Base-by-base conservation (phyloP, 345 rosid species). In the Sonneratia alba region DNA sequence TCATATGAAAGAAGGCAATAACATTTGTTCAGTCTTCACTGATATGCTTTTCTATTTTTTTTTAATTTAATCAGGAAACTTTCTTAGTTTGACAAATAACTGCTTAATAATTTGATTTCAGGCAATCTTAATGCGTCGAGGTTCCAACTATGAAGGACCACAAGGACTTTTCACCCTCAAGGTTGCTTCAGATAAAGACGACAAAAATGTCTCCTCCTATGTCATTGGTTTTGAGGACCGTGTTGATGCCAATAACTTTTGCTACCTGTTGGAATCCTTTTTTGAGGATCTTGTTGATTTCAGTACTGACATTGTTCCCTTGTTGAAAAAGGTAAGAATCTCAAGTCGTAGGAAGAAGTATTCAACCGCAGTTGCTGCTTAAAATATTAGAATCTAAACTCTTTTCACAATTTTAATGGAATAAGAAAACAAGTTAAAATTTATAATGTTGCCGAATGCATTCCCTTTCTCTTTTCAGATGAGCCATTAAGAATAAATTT, bases 231-330 rank as follows among this genome's bases (percentile, higher is more conserved):
- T 93, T 57, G 92, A 93, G 84, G 90, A 88, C 75, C 90, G 70
- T 56, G 76, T 59, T 53, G 97, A 93, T 81, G 98, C 98, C 69
- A 87, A 82, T 70, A 89, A 91, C 84, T 91, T 89, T 75, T 89
- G 91, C 72, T 79, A 71, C 77, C 81, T 93, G 53, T 87, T 88
- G 12, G 94, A 91, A 55, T 78, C 88, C 34, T 78, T 71, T 80
- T 91, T 91, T 43, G 94, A 88, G 83, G 94, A 82, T 75, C 82
- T 89, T 36, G 86, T 81, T 21, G 87, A 82, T 72, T 93, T 91
- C 80, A 77, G 62, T 40, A 91, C 87, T 12, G 82, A 87, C 65
- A 81, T 89, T 48, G 85, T 84, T 74, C 94, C 94, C 8, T 75
- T 89, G 64, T 67, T 87, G 73, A 81, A 77, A 73, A 82, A 88